These are phyloP conservation scores for Silene latifolia DNA, from an alignment of 148 eudicot genomes.

Conservation along the genomic window DNA sequence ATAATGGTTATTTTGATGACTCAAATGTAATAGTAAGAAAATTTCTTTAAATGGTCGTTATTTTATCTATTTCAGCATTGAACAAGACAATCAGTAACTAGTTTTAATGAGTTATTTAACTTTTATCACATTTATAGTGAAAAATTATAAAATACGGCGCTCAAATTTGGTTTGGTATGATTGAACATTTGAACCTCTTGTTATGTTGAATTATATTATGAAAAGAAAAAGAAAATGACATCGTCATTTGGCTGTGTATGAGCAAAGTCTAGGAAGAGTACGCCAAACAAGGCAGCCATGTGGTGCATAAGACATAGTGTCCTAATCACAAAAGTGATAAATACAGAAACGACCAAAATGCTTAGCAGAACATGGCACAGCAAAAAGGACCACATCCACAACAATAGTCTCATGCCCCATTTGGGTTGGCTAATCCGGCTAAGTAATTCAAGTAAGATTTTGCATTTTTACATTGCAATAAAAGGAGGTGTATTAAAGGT, in stretches of 20 bases:
- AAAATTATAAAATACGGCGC: too few relatives aligned
- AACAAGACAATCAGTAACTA: too few relatives aligned
- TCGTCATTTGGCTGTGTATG: not conserved
- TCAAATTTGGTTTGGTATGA: not conserved
- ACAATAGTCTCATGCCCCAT: slow-evolving; percentile 3
- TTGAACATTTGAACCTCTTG: slow-evolving; percentile 6
- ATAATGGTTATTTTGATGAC: too few relatives aligned
- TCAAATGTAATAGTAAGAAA: too few relatives aligned
- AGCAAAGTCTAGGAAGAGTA: not conserved
- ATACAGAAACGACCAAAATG: slow-evolving; percentile 8
- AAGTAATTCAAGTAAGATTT: not conserved
- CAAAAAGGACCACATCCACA: slow-evolving; percentile 16
- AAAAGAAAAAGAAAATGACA: slow-evolving; percentile 16
- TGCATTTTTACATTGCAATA: not conserved
- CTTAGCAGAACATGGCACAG: slow-evolving; percentile 11
- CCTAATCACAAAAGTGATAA: slow-evolving; percentile 11
- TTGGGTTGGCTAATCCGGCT: not conserved
- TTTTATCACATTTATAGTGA: too few relatives aligned
- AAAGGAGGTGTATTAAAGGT: slow-evolving; percentile 3
- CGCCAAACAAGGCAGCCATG: slow-evolving; percentile 14
- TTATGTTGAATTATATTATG: not conserved
- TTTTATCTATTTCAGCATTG: too few relatives aligned
- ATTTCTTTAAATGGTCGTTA: too few relatives aligned
- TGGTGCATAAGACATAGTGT: slow-evolving; percentile 15
- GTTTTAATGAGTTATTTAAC: too few relatives aligned